phyloP scores from a whole-genome alignment of 768 basidiomycete species.

The Albatrellus ellisii region DNA sequence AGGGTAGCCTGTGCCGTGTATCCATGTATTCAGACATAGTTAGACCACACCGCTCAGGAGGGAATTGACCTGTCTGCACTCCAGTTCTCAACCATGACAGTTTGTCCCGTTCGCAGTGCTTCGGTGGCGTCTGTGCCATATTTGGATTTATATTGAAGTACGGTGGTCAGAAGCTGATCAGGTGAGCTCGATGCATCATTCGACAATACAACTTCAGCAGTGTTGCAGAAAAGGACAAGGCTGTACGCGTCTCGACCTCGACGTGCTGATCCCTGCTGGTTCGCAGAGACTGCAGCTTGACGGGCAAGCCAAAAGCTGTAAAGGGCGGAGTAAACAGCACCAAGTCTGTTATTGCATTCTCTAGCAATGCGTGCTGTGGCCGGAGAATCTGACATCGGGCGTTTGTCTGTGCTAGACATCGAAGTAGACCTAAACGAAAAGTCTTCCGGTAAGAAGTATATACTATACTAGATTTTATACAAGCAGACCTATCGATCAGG shows the following conservation, averaged over 20 bases:
- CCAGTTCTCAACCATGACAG: conserved; percentile 33
- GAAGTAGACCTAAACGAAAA: conserved; percentile 32
- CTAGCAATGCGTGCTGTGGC: conserved; percentile 24
- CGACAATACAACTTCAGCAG: conserved; percentile 15
- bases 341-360: conserved; percentile 34
- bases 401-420: conserved; percentile 29
- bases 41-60: not conserved
- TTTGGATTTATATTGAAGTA: conserved; percentile 21
- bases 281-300: conserved; percentile 20
- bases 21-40: not conserved
- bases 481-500: conserved; percentile 33
- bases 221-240: conserved; percentile 31
- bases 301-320: conserved; percentile 45
- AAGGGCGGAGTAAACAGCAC: conserved; percentile 44
- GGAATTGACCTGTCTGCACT: conserved; percentile 31
- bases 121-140: conserved; percentile 31
- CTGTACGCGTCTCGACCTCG: conserved; percentile 56
- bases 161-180: conserved; percentile 25
- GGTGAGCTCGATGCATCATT: conserved; percentile 37
- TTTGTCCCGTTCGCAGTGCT: conserved; percentile 26
- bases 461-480: not conserved
- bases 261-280: too few relatives aligned
- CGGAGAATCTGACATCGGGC: conserved; percentile 32
- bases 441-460: not conserved
- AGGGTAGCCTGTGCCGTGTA: conserved; percentile 26